Percentiles rank a stretch among this genome's conserved stretches.
phyloP scores from a whole-genome alignment of 1,139 yeast genomes.

The Suhomyces chickasaworum region DNA sequence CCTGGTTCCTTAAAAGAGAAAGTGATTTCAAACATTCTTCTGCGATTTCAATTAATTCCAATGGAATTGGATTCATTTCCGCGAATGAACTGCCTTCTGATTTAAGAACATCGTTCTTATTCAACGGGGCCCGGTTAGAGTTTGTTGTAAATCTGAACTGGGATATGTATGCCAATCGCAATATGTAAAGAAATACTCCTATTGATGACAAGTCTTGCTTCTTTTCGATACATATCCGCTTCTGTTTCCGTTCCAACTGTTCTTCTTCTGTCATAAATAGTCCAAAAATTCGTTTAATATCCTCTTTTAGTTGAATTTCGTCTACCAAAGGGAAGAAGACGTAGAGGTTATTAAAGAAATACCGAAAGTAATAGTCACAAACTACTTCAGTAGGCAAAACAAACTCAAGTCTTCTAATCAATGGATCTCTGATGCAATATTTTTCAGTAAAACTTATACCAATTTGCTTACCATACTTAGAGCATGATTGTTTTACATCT shows the following conservation, averaged over 20 bases:
- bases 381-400: conserved; percentile 11
- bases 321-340: conserved; percentile 18
- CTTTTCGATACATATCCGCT: conserved; percentile 5
- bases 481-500: conserved; percentile 19
- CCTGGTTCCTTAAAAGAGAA: conserved; percentile 16
- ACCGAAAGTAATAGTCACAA: conserved; percentile 10
- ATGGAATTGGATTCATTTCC: conserved; percentile 22
- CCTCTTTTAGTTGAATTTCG: conserved; percentile 13
- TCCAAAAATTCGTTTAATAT: conserved; percentile 13
- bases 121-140: background rate
- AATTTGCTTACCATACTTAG: conserved; percentile 13
- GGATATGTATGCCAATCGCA: conserved; percentile 15
- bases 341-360: conserved; percentile 16
- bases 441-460: conserved; percentile 13
- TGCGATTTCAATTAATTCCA: conserved; percentile 22
- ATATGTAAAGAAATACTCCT: conserved; percentile 11
- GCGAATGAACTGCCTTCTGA: conserved; percentile 5
- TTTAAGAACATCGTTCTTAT: background rate
- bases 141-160: conserved; percentile 12
- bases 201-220: conserved; percentile 16
- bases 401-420: conserved; percentile 10
- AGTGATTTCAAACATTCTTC: conserved; percentile 20
- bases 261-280: background rate
- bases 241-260: background rate
- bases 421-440: background rate